Evolutionary conservation across 257 asterid species (phyloP).

Genomic region (Echium plantagineum): DNA sequence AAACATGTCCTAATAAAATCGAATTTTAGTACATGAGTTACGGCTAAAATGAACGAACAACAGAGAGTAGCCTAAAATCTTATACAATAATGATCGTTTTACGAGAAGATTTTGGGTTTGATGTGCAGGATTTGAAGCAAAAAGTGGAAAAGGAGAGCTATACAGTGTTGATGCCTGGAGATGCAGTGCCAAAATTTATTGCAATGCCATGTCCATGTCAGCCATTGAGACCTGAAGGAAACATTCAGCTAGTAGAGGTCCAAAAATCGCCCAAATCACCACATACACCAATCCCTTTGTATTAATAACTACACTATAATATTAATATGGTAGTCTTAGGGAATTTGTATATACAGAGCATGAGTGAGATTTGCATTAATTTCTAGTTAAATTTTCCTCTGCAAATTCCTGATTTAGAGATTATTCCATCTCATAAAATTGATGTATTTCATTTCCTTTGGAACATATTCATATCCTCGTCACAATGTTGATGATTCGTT

Average conservation of each 20-base stretch:
- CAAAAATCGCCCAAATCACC: conserved; percentile 15
- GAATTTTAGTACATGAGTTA: too few relatives aligned
- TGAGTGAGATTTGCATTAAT: not conserved
- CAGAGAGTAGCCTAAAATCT: too few relatives aligned
- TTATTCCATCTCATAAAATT: too few relatives aligned
- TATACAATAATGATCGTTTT: too few relatives aligned
- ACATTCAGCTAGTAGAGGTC: conserved; percentile 8
- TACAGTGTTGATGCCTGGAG: conserved; percentile 73
- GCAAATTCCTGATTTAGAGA: not conserved
- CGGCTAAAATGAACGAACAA: too few relatives aligned
- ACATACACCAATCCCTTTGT: conserved; percentile 19
- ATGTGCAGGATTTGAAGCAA: not conserved
- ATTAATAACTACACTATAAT: conserved; percentile 1
- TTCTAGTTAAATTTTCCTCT: not conserved
- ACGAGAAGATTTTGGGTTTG: too few relatives aligned
- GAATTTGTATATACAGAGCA: not conserved
- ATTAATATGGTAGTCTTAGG: not conserved
- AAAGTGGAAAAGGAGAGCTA: conserved; percentile 18
- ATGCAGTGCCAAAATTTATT: conserved; percentile 32
- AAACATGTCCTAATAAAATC: too few relatives aligned
- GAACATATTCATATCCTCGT: too few relatives aligned
- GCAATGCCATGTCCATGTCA: conserved; percentile 44
- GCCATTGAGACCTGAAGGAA: conserved; percentile 13
- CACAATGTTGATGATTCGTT: too few relatives aligned
- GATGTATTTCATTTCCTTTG: too few relatives aligned